Conservation (phyloP, 306 rosid genomes). For the Clitoria ternatea region DNA sequence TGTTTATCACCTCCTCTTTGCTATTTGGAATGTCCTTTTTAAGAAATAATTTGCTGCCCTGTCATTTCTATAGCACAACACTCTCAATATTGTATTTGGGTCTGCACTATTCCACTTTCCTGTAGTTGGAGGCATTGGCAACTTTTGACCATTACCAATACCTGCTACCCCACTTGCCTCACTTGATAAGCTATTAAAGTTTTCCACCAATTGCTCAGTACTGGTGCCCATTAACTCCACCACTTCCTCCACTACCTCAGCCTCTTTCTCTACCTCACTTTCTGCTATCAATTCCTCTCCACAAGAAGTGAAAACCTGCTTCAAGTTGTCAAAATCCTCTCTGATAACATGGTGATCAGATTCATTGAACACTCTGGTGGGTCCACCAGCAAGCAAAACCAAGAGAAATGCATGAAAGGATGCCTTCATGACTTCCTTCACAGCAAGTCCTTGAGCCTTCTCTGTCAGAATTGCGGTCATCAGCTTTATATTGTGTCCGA, state of each 20-base stretch:
- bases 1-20: slow-evolving; percentile 59
- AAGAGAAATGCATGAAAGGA: slow-evolving; percentile 63
- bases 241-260: slow-evolving; percentile 69
- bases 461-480: slow-evolving; percentile 58
- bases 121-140: slow-evolving; percentile 93
- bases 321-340: slow-evolving; percentile 70
- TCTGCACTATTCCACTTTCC: slow-evolving; percentile 77
- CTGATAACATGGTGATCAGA: slow-evolving; percentile 52
- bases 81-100: slow-evolving; percentile 85
- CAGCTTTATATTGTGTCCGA: slow-evolving; percentile 70
- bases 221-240: slow-evolving; percentile 58
- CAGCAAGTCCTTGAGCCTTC: slow-evolving; percentile 54
- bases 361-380: slow-evolving; percentile 49
- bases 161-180: slow-evolving; percentile 59
- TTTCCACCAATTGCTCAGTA: slow-evolving; percentile 72
- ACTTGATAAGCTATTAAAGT: slow-evolving; percentile 54
- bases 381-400: slow-evolving; percentile 90
- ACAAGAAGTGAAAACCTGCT: slow-evolving; percentile 42
- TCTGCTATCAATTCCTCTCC: slow-evolving; percentile 62
- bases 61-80: slow-evolving; percentile 79
- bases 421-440: slow-evolving; percentile 73
- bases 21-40: slow-evolving; percentile 71
- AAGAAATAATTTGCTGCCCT: slow-evolving; percentile 66
- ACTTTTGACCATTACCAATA: slow-evolving; percentile 50
- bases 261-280: slow-evolving; percentile 62